Base-by-base conservation (phyloP, 1,284 basidiomycete genomes). In the Boletus sp. region DNA sequence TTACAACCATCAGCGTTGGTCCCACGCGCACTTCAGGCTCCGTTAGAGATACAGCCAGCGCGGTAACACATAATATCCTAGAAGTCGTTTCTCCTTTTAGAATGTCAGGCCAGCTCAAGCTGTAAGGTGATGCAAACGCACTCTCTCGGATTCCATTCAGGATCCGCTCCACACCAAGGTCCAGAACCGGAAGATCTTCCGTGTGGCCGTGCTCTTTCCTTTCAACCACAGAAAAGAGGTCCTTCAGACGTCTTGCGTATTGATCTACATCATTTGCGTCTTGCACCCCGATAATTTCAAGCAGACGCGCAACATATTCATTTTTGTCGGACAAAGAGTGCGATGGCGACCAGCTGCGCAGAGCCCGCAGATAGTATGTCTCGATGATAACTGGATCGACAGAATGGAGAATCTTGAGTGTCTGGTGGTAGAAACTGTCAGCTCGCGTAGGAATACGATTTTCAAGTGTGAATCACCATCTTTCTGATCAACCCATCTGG, bases 1-100 rank as follows among this genome's bases (percentile, higher is more conserved):
- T 58, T 16, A 89, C 75, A n/a, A 87, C 75, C 62, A 83, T 74
- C 30, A 80, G 61, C 0, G 84, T 86, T 10, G 83, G 75, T 8
- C 78, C 77, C n/a, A 70, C 51, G 8, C 53, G 72, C 27, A 45
- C 57, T n/a, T 73, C 69, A 2, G 58, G 45, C 35, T 81, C 76
- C 3, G 68, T 67, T n/a, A 81, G 58, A n/a, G 66, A 67, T 3
- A 74, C 68, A 41, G 81, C 67, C 26, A 84, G 63, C 1, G 71
- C 73, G 6, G 78, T 75, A 9, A 77, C 69, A 53, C 73, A 79
- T 32, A 70, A 71, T 51, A 76, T 62, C 25, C 72, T 69, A 58
- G 80, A 83, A 27, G 67, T 56, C 8, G 48, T 51, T 25, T 63
- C 59, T 46, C 72, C 82, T 82, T 57, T 7, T 23, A 44, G 23